phyloP scores from a whole-genome alignment of 495 filamentous ascomycete species.

The Neurospora tetrasperma region DNA sequence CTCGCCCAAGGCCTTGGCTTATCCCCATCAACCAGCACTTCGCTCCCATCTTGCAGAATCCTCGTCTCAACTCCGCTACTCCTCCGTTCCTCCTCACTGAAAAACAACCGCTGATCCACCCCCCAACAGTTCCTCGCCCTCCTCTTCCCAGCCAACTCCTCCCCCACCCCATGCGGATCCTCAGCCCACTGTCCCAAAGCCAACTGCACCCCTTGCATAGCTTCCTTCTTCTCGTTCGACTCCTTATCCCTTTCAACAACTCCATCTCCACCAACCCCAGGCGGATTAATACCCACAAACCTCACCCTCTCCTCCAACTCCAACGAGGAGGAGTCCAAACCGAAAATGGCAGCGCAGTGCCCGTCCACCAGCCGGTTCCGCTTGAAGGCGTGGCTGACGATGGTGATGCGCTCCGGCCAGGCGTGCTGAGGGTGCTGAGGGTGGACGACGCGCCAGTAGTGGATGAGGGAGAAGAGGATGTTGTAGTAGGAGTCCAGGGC shows the following conservation, averaged over 20 bases:
- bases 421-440: constrained; percentile 12
- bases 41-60: constrained; percentile 16
- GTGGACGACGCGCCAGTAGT: constrained; percentile 37
- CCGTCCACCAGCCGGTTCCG: constrained; percentile 51
- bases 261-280: constrained; percentile 25
- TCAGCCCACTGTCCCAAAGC: constrained; percentile 36
- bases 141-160: constrained; percentile 38
- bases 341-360: constrained; percentile 51
- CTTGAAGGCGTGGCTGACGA: constrained; percentile 73
- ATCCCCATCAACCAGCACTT: constrained; percentile 24
- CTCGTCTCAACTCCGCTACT: constrained; percentile 25
- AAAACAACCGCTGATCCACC: constrained; percentile 30
- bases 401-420: constrained; percentile 48
- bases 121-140: constrained; percentile 38
- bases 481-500: constrained; percentile 79
- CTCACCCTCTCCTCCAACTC: constrained; percentile 19
- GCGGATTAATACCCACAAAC: constrained; percentile 64
- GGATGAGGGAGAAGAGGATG: constrained; percentile 56
- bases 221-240: constrained; percentile 19
- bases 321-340: constrained; percentile 24
- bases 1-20: constrained; percentile 22
- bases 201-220: constrained; percentile 29
- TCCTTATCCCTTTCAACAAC: neutral
- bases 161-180: constrained; percentile 39
- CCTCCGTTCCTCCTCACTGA: constrained; percentile 21